Evolutionary conservation across 1,284 basidiomycete species (phyloP).

Genomic region (Fistulinella cinereoalba): DNA sequence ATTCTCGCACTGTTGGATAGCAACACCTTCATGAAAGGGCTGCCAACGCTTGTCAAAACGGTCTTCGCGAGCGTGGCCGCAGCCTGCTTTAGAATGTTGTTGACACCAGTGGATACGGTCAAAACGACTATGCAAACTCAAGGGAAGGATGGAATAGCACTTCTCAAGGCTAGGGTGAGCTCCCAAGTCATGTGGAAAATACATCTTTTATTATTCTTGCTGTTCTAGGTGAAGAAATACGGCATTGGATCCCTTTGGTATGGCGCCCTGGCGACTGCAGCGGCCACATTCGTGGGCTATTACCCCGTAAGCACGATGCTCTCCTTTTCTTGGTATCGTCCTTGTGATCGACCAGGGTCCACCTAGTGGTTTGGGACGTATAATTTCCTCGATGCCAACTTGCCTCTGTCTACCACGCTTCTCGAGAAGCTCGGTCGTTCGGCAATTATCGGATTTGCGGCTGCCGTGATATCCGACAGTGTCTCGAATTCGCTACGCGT

Average conservation of each 20-base stretch:
- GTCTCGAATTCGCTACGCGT: slow-evolving; percentile 86
- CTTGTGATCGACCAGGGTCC: background rate
- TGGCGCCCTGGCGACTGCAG: slow-evolving; percentile 84
- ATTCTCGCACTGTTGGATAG: slow-evolving; percentile 73
- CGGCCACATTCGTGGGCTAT: slow-evolving; percentile 88
- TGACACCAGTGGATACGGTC: slow-evolving; percentile 86
- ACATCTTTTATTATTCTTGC: background rate
- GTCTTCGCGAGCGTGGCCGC: slow-evolving; percentile 69
- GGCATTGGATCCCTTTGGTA: slow-evolving; percentile 83
- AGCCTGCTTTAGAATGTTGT: slow-evolving; percentile 76
- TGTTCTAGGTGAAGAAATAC: slow-evolving; percentile 59
- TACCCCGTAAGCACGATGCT: slow-evolving; percentile 55
- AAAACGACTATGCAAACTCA: slow-evolving; percentile 93
- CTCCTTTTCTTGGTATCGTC: background rate
- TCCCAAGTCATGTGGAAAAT: background rate
- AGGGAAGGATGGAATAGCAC: slow-evolving; percentile 62
- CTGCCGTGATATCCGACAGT: slow-evolving; percentile 79
- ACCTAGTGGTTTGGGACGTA: slow-evolving; percentile 76
- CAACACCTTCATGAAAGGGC: slow-evolving; percentile 61
- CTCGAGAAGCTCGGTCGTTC: slow-evolving; percentile 66
- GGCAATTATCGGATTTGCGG: slow-evolving; percentile 84
- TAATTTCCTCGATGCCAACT: slow-evolving; percentile 67
- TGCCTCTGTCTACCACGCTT: slow-evolving; percentile 57
- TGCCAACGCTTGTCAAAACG: slow-evolving; percentile 65
- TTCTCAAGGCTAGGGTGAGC: slow-evolving; percentile 61